These are phyloP conservation scores for Clausena lansium DNA, from an alignment of 345 rosid species.

Conservation along the genomic window DNA sequence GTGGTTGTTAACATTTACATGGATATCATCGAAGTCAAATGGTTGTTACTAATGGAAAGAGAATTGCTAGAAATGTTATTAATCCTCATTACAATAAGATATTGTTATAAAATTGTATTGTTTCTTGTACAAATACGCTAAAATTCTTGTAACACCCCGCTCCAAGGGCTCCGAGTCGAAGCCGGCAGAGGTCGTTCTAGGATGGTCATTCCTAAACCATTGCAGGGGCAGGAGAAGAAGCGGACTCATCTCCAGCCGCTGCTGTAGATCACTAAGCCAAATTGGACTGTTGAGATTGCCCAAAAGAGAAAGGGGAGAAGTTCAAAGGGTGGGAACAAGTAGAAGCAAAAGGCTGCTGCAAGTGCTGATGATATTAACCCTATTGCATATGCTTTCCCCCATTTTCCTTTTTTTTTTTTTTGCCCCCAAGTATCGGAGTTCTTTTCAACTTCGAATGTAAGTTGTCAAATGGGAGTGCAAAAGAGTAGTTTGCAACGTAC, in stretches of 20 bases:
- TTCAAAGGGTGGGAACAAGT: slow-evolving; percentile 40
- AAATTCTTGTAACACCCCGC: too few relatives aligned
- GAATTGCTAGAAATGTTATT: too few relatives aligned
- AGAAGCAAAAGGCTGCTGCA: slow-evolving; percentile 66
- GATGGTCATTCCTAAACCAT: slow-evolving; percentile 60
- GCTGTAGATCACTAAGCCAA: slow-evolving; percentile 8
- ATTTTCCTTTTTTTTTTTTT: slow-evolving; percentile 14
- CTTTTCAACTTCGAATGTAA: too few relatives aligned
- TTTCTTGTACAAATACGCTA: too few relatives aligned
- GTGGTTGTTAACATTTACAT: too few relatives aligned
- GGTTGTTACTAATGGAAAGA: too few relatives aligned
- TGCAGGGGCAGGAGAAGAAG: slow-evolving; percentile 21
- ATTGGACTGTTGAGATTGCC: slow-evolving; percentile 31
- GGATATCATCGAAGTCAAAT: too few relatives aligned
- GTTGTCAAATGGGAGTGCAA: background rate
- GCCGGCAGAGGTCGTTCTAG: slow-evolving; percentile 76
- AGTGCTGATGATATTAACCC: slow-evolving; percentile 58
- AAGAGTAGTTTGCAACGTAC: too few relatives aligned
- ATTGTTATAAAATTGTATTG: too few relatives aligned
- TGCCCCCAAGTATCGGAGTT: background rate
- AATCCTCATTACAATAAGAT: too few relatives aligned
- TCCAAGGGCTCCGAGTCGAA: slow-evolving; percentile 89
- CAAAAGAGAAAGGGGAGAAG: slow-evolving; percentile 40
- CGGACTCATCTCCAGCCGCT: slow-evolving; percentile 23
- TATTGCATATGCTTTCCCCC: slow-evolving; percentile 55